Base-by-base conservation (phyloP, 2,329 filamentous ascomycete species). In the Trichoderma sp. region DNA sequence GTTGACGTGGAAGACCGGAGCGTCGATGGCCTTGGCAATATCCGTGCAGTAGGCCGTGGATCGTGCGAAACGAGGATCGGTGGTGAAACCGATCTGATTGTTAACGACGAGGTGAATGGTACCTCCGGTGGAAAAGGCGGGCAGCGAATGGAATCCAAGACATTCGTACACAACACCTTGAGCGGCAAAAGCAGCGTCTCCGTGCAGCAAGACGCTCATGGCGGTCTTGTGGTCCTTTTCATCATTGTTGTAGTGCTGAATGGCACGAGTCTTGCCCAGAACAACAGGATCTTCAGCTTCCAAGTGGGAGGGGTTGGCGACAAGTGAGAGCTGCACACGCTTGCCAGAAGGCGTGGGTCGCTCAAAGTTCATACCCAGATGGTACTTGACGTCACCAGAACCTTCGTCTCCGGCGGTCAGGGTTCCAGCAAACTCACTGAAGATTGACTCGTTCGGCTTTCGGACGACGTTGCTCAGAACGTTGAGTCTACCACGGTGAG, bases 11-110 rank as follows among this genome's bases (percentile, higher is more conserved):
- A 99, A 99, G 70, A 99, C 93, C 57, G 96, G 96, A 2, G 96
- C 96, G 76, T 99, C 96, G 75, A 99, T 97, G 63, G 96, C 93
- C 86, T 99, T 99, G 82, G 96, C 96, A 77, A 99, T 97, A 81
- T 99, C 96, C 55, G 96, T 98, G 84, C 96, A 99, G 88, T 99
- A 99, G 56, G 96, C 92, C 61, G 96, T 99, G 24, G 96, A 99
- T 76, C 96, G 94, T 75, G 96, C 91, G 82, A 97, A 99, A 78
- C 96, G 93, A 74, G 96, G 96, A 79, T 99, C 96, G 27, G 96
- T 99, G 66, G 96, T 99, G 87, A 99, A 99, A 81, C 96, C 96
- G 80, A 99, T 99, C 87, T 99, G 96, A 88, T 99, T 99, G 89
- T 99, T 99, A 75, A 98, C 95, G 70, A 99, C 90, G 73, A 99